Conservation (phyloP, 192 early-diverging fungal genomes). For the Gaertneriomyces sp. region DNA sequence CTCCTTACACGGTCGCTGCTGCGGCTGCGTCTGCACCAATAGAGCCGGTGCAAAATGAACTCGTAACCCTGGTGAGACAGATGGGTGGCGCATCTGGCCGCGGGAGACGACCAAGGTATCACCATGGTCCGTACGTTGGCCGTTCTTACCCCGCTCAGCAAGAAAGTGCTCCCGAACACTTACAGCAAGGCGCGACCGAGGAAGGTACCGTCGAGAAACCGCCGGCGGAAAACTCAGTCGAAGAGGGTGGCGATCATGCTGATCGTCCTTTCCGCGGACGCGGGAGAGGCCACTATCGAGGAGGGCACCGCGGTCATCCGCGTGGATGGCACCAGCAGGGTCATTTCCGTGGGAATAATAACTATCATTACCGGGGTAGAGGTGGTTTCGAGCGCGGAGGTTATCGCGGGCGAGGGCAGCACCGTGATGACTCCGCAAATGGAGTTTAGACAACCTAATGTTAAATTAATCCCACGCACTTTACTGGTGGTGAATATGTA, state of each 20-base stretch:
- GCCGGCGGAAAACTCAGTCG: not conserved
- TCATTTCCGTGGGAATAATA: not conserved
- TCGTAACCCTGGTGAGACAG: conserved; percentile 15
- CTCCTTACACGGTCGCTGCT: conserved; percentile 19
- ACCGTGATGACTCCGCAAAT: not conserved
- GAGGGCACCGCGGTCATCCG: not conserved
- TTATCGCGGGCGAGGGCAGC: not conserved
- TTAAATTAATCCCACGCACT: no score
- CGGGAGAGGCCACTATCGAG: not conserved
- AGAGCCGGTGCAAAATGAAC: conserved; percentile 12
- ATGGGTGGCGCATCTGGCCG: not conserved
- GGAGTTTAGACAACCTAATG: not conserved
- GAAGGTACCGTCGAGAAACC: not conserved
- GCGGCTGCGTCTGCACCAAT: conserved; percentile 8
- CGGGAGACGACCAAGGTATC: not conserved
- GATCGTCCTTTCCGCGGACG: not conserved
- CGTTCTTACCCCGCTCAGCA: not conserved
- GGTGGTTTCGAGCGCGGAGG: no score
- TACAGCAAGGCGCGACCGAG: not conserved
- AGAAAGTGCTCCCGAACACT: not conserved
- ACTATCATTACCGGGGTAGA: no score
- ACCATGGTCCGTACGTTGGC: no score
- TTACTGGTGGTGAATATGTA: no score
- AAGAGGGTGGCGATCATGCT: not conserved
- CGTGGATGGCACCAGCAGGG: not conserved